Evolutionary conservation across 352 stramenopile genomes (phyloP), one percentile per base, ranked within the genome.

Genomic region (Phytophthora fragariae): DNA sequence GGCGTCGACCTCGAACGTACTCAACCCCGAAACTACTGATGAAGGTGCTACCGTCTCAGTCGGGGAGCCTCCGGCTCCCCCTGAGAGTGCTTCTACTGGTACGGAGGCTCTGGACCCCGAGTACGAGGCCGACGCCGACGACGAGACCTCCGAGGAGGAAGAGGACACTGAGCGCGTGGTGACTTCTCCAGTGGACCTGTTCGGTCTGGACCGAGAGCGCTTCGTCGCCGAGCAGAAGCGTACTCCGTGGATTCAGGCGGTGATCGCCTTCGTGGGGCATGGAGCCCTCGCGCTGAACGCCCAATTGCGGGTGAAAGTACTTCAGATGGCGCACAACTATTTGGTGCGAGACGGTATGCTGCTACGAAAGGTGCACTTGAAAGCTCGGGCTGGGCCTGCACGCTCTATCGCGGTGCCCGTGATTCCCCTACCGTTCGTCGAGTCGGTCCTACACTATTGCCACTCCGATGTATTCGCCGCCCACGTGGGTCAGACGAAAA

Each of bases 361-460:
- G 35, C 47, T 55, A 37, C 19, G 35, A 3, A 29, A 9, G 5
- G 65, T 72, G 2, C 15, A 57, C 41, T 41, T 72, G 9, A 47
- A 9, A 3, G 57, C 24, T 10, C 5, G 35, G 11, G 50, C 35
- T 0, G 65, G 49, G 1, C 47, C 12, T 0, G 65, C 65, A 1
- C 33, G 49, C 14, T 39, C 56, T 0, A 29, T 65, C 11, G 52
- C 11, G 2, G 57, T 72, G 1, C 57, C 56, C 6, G 57, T 65
- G 24, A n/a, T 72, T 8, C 57, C 65, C 1, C 6, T 49, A 2
- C 9, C 49, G 7, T 72, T 50, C 14, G 33, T 72, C 6, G 65
- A 58, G 4, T 63, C 65, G 2, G 65, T 72, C 4, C 29, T 72
- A 11, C 47, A 65, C 19, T 63, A 44, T 35, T 72, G 65, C 37